Conservation (phyloP, 2,329 filamentous ascomycete genomes). For the Calonectria pseudoreteaudii region DNA sequence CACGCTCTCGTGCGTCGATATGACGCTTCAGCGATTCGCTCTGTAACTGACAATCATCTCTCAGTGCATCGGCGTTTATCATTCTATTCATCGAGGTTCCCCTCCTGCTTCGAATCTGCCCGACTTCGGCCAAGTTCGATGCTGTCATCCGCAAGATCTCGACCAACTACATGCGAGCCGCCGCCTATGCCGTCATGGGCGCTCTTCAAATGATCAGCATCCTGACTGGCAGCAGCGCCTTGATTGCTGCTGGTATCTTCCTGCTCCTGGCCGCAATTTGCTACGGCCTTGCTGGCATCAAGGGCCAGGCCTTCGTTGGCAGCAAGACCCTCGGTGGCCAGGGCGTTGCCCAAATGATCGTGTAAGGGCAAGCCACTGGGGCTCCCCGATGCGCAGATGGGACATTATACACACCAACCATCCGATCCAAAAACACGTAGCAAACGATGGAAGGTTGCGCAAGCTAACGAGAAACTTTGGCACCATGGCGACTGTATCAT, state of each 20-base stretch:
- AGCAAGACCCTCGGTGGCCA: constrained; percentile 97
- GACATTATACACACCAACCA: constrained; percentile 12
- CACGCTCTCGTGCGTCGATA: background rate
- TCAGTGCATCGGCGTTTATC: constrained; percentile 76
- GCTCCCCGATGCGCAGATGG: background rate
- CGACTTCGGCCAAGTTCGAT: constrained; percentile 92
- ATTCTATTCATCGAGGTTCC: constrained; percentile 92
- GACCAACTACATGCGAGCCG: constrained; percentile 96
- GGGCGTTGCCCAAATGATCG: constrained; percentile 97
- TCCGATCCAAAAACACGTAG: background rate
- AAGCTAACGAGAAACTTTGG: constrained; percentile 4
- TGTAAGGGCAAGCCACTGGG: constrained; percentile 61
- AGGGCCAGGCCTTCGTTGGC: constrained; percentile 86
- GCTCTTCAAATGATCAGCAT: constrained; percentile 87
- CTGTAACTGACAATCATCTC: constrained; percentile 6
- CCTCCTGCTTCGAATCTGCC: constrained; percentile 95
- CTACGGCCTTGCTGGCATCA: constrained; percentile 83
- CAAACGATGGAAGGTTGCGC: constrained; percentile 1
- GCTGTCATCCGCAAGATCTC: constrained; percentile 89
- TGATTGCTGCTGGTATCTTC: constrained; percentile 89
- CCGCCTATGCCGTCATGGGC: constrained; percentile 85
- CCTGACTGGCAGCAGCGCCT: constrained; percentile 70
- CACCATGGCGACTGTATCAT: background rate
- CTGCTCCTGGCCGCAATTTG: constrained; percentile 81
- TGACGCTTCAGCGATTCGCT: constrained; percentile 42